phyloP scores from a whole-genome alignment of 2,329 filamentous ascomycete species.

The Cadophora gregata region DNA sequence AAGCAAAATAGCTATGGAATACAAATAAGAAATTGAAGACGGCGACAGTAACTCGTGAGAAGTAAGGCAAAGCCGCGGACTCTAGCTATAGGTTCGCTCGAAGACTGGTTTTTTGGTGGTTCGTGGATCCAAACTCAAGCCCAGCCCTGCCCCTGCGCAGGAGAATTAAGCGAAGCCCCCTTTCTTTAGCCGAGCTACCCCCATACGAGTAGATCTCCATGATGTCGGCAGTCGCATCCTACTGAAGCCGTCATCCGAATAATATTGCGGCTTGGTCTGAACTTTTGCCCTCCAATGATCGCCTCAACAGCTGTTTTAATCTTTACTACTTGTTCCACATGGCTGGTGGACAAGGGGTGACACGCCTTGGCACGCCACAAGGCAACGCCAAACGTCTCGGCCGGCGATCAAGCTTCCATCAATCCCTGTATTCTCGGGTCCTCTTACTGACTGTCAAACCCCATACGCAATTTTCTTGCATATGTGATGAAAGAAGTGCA shows the following conservation, averaged over 20 bases:
- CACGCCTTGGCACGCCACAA: conserved; percentile 22
- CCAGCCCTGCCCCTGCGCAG: neutral
- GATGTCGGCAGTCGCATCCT: neutral
- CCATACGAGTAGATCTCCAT: neutral
- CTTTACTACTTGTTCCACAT: neutral
- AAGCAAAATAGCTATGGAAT: neutral
- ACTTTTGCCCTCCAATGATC: neutral
- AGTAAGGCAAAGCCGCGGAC: no score
- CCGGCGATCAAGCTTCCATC: conserved; percentile 12
- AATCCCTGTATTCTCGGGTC: neutral
- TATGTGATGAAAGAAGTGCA: neutral
- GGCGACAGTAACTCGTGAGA: no score
- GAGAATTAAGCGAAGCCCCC: neutral
- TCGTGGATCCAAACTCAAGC: no score
- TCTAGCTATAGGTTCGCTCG: no score
- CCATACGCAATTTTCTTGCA: neutral
- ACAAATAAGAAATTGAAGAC: no score
- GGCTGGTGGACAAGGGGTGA: conserved; percentile 5
- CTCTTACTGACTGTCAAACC: neutral
- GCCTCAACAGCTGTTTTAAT: neutral
- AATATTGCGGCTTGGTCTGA: conserved; percentile 4
- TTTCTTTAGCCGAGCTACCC: neutral
- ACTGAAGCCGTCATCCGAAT: neutral
- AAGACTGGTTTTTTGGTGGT: no score
- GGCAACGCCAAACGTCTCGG: conserved; percentile 17